These are phyloP conservation scores for Pseudozyma hubeiensis DNA, from an alignment of 1,284 basidiomycete species.

Conservation along the genomic window DNA sequence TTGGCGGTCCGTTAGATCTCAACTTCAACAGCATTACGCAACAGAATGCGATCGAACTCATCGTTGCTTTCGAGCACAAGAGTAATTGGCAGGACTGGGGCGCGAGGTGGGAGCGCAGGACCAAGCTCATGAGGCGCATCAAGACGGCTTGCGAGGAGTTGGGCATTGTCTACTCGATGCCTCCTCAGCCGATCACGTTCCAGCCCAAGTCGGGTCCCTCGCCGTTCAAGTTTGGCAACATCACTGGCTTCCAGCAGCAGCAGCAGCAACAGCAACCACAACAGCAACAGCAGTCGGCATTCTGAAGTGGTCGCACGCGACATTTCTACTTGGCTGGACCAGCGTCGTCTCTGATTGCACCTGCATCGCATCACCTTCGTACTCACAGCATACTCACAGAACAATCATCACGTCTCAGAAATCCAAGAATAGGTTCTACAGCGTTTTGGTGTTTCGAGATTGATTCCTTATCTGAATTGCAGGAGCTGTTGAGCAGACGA, in stretches of 20 bases:
- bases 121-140: slow-evolving; percentile 63
- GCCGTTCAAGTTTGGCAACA: slow-evolving; percentile 40
- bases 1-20: slow-evolving; percentile 62
- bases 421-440: too few relatives aligned
- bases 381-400: too few relatives aligned
- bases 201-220: slow-evolving; percentile 45
- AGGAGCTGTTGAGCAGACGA: too few relatives aligned
- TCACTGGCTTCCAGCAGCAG: slow-evolving; percentile 1
- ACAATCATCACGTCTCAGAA: too few relatives aligned
- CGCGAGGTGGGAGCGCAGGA: slow-evolving; percentile 73
- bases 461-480: too few relatives aligned
- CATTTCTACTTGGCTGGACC: not conserved
- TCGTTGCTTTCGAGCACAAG: slow-evolving; percentile 80
- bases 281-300: slow-evolving; percentile 8
- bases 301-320: slow-evolving; percentile 1
- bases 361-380: not conserved
- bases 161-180: slow-evolving; percentile 55
- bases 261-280: slow-evolving; percentile 3
- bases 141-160: slow-evolving; percentile 57
- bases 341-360: not conserved
- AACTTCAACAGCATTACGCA: slow-evolving; percentile 67
- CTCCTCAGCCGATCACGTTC: slow-evolving; percentile 63
- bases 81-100: slow-evolving; percentile 90
- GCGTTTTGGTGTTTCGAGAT: too few relatives aligned
- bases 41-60: slow-evolving; percentile 59